A percentile compares a stretch with the other conserved stretches of the same genome.
phyloP scores from a whole-genome alignment of 805 yeast genomes.

The Candida sonorensis region DNA sequence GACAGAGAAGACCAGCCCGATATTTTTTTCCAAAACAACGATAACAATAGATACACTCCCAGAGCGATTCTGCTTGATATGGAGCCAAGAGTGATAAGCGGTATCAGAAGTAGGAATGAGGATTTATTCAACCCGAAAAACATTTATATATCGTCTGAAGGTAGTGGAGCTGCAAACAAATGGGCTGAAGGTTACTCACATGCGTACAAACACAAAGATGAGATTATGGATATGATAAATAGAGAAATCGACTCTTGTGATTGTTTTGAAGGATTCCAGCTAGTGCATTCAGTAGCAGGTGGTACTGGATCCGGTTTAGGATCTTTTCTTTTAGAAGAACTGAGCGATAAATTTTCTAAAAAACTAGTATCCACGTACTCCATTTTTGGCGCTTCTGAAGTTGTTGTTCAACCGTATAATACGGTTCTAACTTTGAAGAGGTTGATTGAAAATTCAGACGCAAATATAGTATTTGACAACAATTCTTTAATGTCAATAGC shows the following conservation, averaged over 20 bases:
- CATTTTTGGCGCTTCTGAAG: constrained; percentile 85
- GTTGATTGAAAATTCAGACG: constrained; percentile 78
- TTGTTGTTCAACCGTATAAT: constrained; percentile 97
- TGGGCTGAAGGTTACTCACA: constrained; percentile 89
- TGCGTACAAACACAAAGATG: constrained; percentile 63
- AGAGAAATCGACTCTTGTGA: constrained; percentile 89
- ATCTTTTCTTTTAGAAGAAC: constrained; percentile 65
- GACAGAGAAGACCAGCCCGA: constrained; percentile 67
- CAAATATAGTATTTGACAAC: constrained; percentile 86
- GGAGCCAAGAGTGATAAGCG: constrained; percentile 82
- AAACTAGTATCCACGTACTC: constrained; percentile 80
- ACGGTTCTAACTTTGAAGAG: constrained; percentile 76
- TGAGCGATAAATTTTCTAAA: constrained; percentile 77
- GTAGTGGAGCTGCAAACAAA: constrained; percentile 92
- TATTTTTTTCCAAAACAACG: constrained; percentile 74
- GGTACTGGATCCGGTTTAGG: constrained; percentile 99
- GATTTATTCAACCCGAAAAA: constrained; percentile 80
- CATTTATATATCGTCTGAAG: constrained; percentile 69
- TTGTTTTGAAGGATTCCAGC: constrained; percentile 81
- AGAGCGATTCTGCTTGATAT: constrained; percentile 79
- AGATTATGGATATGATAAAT: constrained; percentile 76
- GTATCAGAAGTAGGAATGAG: constrained; percentile 39
- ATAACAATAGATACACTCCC: constrained; percentile 71
- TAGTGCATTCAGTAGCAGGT: constrained; percentile 93
- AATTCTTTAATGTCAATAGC: constrained; percentile 75